Evolutionary conservation across 2,329 filamentous ascomycete species (phyloP).

Genomic region (Curvularia spicifera): DNA sequence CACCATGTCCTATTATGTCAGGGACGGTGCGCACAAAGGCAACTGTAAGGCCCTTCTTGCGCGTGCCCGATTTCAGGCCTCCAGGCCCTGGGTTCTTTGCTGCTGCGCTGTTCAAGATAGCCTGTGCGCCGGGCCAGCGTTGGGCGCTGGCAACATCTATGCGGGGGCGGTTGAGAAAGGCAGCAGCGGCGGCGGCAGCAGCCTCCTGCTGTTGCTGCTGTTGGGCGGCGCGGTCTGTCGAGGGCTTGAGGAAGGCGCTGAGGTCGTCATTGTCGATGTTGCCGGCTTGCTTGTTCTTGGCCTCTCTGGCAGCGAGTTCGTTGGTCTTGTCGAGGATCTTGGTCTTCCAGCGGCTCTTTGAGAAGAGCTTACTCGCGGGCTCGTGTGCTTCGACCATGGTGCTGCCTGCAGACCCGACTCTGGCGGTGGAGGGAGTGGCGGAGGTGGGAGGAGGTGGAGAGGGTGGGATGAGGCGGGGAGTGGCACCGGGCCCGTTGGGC

Average conservation of each 20-base stretch:
- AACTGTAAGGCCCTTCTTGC: constrained; percentile 73
- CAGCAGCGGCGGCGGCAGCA: constrained; percentile 30
- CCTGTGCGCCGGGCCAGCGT: constrained; percentile 58
- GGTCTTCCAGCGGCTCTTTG: constrained; percentile 56
- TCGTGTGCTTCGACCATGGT: constrained; percentile 45
- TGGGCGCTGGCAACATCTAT: constrained; percentile 59
- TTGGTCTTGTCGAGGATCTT: constrained; percentile 54
- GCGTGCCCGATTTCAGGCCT: constrained; percentile 48
- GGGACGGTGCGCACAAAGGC: constrained; percentile 75
- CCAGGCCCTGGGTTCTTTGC: constrained; percentile 46
- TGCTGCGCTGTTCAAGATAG: constrained; percentile 48
- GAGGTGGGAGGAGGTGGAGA: background rate
- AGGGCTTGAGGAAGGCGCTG: constrained; percentile 64
- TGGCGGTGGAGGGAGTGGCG: background rate
- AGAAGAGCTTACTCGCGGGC: constrained; percentile 46
- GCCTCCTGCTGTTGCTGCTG: constrained; percentile 29
- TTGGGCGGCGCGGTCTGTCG: constrained; percentile 53
- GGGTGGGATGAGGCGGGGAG: background rate
- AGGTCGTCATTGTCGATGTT: constrained; percentile 51
- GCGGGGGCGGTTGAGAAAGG: constrained; percentile 47
- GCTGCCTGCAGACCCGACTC: constrained; percentile 16
- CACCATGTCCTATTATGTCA: constrained; percentile 87
- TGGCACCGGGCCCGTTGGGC: constrained; percentile 1
- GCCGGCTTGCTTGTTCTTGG: constrained; percentile 32
- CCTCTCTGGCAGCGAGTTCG: constrained; percentile 45